Base-by-base conservation (phyloP, 75 land plant species). In the Pinus taeda region DNA sequence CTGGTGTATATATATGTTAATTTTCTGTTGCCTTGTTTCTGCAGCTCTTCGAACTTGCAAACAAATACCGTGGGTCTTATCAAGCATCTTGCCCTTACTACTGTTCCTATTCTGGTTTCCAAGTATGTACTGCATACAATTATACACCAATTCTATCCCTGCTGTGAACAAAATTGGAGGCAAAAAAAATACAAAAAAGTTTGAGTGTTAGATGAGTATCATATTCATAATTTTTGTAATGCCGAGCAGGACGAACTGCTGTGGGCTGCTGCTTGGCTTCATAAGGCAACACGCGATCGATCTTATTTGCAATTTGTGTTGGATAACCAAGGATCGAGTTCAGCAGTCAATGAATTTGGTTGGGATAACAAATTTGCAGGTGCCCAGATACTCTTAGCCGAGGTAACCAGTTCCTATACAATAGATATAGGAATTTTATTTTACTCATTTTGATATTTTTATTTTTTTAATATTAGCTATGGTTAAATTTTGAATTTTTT, bases 51-150 rank as follows among this genome's bases (percentile, higher is more conserved):
- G 75, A 77, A 42, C 94, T 96, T 80, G 99, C 93, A 78, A 90
- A 96, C 77, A 83, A 83, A 78, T 81, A 90, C 83, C 88, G 98
- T 69, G 98, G 98, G 14, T 60, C 89, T 20, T 96, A 96, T 80
- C 92, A 98, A 76, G 83, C 86, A 76, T 78, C 81, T 0, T 93
- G 97, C 86, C 98, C 99, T 12, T 96, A 84, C 81, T 96, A 96
- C 81, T 91, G 97, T 78, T 90, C 93, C 57, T 94, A 81, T 64
- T 94, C 98, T 74, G 98, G 99, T 1, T 96, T 83, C 79, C 82
- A 92, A 89, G 98, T 93, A 33, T 36, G 53, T 49, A 9, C 12
- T 49, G 24, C 4, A 39, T 0, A 63, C 8, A 29, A 7, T 49
- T 9, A 7, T 49, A 1, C 9, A 8, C 11, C 53, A 8, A 8